Conservation (phyloP, 2,329 filamentous ascomycete species). For the Emmonsiellopsis sp. region DNA sequence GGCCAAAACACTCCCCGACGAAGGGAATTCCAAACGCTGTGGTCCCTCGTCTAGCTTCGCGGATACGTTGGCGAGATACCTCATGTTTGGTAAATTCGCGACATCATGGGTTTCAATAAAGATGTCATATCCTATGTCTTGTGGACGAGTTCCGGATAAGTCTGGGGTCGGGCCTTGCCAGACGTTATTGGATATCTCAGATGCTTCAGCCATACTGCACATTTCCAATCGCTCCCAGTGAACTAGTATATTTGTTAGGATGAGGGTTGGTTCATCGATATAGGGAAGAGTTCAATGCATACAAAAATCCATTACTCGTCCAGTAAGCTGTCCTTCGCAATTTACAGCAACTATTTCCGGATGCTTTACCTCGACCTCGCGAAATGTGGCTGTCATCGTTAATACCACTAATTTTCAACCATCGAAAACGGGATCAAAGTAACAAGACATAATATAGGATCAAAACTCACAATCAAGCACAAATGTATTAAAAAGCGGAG, state of each 20-base stretch:
- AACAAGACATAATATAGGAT: not conserved
- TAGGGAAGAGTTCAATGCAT: slow-evolving; percentile 17
- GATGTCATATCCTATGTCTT: slow-evolving; percentile 60
- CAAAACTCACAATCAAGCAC: slow-evolving; percentile 48
- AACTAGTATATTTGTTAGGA: slow-evolving; percentile 32
- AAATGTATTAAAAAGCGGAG: slow-evolving; percentile 77
- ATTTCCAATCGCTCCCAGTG: slow-evolving; percentile 85
- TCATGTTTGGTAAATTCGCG: slow-evolving; percentile 62
- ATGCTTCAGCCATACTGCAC: slow-evolving; percentile 83
- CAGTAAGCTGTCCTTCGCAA: slow-evolving; percentile 60
- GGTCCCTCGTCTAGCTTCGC: slow-evolving; percentile 44
- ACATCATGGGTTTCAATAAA: slow-evolving; percentile 83
- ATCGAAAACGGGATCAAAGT: not conserved
- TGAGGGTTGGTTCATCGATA: not conserved
- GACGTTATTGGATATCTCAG: slow-evolving; percentile 81
- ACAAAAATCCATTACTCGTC: slow-evolving; percentile 76
- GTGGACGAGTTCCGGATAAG: slow-evolving; percentile 36
- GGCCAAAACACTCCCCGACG: slow-evolving; percentile 83
- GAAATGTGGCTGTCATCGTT: slow-evolving; percentile 49
- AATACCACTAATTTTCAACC: slow-evolving; percentile 3
- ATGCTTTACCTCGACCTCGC: slow-evolving; percentile 60
- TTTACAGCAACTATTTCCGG: slow-evolving; percentile 66
- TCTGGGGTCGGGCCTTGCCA: slow-evolving; percentile 78
- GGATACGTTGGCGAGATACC: slow-evolving; percentile 54
- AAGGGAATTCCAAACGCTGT: slow-evolving; percentile 70